Base-by-base conservation (phyloP, 257 asterid genomes). In the Parsonsia alboflavescens region DNA sequence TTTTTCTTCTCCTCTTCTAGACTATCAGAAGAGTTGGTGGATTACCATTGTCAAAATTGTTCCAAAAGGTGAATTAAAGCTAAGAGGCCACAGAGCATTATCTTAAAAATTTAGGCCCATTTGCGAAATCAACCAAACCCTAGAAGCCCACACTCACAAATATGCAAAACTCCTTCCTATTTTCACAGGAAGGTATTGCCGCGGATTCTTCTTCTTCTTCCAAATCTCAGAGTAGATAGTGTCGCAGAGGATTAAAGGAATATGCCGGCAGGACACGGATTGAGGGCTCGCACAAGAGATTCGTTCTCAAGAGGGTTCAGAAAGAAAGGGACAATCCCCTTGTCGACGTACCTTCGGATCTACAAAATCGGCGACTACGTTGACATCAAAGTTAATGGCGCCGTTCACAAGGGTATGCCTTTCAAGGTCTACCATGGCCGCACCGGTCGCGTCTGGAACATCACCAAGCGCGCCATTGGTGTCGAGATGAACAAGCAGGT, bases 251-350 rank as follows among this genome's bases (percentile, higher is more conserved):
- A 56, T 16, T 4, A 57, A 1, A 36, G 19, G 26, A 72, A 68
- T 22, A 84, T 84, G 88, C 88, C 86, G 74, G 88, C 84, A 36
- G 88, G 88, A 21, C 88, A 81, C 30, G 88, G 88, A 0, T 0
- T 79, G 21, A 75, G 86, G 53, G 10, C 86, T 28, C 68, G 87
- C 24, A 83, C 87, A 2, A 30, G 85, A 33, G 83, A 80, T 61
- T 52, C 58, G 70, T 80, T 83, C 76, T 44, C 84, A 3, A 75
- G 85, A 15, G 83, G 81, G 0, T 83, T 83, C 76, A 80, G 86
- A 36, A 84, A 84, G 84, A 72, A 73, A 57, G 88, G 88, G 0
- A 69, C 78, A 1, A 79, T 80, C 9, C 78, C 21, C 0, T 50
- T 84, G 8, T 70, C 88, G 1, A 81, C 84, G 5, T 82, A 84